A percentile compares a stretch with the other conserved stretches of the same genome.
Conservation (phyloP, 139 green algal species). For the Picochlorum sp. region DNA sequence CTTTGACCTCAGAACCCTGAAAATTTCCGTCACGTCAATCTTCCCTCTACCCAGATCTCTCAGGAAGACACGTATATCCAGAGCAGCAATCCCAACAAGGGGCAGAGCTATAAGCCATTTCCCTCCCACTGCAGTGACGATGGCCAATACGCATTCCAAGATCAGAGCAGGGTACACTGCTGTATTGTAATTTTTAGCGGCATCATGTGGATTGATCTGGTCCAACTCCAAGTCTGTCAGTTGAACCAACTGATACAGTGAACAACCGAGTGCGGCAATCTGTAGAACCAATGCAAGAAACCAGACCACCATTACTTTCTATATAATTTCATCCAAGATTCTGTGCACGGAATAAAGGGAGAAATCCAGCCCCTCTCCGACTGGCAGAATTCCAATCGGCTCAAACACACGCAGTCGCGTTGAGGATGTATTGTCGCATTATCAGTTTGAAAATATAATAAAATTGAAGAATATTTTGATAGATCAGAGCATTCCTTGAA, state of each 20-base stretch:
- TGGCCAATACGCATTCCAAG: conserved; percentile 31
- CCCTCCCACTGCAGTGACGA: conserved; percentile 38
- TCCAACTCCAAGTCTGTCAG: conserved; percentile 79
- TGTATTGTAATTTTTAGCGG: conserved; percentile 53
- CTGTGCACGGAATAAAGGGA: too few species aligned
- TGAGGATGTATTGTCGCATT: too few species aligned
- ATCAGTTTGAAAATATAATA: too few species aligned
- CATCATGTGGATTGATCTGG: conserved; percentile 80
- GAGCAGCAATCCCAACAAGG: conserved; percentile 29
- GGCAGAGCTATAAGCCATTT: conserved; percentile 43
- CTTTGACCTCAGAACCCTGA: conserved; percentile 21
- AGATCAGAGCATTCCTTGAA: too few species aligned
- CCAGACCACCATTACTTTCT: conserved; percentile 21
- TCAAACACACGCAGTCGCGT: too few species aligned
- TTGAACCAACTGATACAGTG: conserved; percentile 70
- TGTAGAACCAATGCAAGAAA: conserved; percentile 44
- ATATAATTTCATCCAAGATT: too few species aligned
- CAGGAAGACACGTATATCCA: conserved; percentile 27
- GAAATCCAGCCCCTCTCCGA: too few species aligned
- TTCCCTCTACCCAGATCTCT: conserved; percentile 13
- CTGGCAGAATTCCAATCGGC: too few species aligned
- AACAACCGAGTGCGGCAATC: conserved; percentile 45
- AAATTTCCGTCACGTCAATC: conserved; percentile 62
- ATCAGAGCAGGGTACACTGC: conserved; percentile 54
- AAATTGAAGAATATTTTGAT: too few species aligned